phyloP scores from a whole-genome alignment of 192 early-diverging fungal species.

The Coemansia sp. region DNA sequence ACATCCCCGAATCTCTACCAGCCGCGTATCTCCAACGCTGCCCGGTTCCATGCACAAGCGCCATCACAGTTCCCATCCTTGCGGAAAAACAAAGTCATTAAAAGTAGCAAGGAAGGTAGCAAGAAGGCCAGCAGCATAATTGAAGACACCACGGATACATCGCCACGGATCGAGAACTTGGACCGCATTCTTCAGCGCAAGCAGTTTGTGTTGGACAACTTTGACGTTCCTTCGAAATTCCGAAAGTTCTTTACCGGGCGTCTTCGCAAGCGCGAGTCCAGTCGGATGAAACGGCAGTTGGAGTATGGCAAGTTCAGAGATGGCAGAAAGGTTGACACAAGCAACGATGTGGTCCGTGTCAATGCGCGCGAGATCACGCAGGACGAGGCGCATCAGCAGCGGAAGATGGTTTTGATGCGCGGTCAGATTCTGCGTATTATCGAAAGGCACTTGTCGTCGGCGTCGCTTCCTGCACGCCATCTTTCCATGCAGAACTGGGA shows the following conservation, averaged over 20 bases:
- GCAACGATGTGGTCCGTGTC: slow-evolving; percentile 15
- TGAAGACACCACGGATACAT: slow-evolving; percentile 4
- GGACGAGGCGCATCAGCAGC: slow-evolving; percentile 29
- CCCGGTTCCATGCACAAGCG: slow-evolving; percentile 8
- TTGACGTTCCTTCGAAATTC: slow-evolving; percentile 47
- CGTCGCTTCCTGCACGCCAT: slow-evolving; percentile 35
- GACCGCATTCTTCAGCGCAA: slow-evolving; percentile 37
- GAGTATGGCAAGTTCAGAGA: neutral
- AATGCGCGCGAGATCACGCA: slow-evolving; percentile 22
- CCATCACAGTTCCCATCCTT: neutral
- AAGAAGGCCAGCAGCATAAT: neutral
- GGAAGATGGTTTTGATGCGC: slow-evolving; percentile 29
- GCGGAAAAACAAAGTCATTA: neutral
- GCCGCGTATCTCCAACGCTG: neutral
- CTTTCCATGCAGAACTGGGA: slow-evolving; percentile 54
- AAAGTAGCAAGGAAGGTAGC: neutral
- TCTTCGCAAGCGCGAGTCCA: slow-evolving; percentile 48
- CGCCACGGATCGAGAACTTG: slow-evolving; percentile 12
- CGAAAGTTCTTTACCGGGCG: slow-evolving; percentile 50
- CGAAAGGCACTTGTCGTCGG: slow-evolving; percentile 35
- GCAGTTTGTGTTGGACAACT: slow-evolving; percentile 45
- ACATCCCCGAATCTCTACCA: neutral
- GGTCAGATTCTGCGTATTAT: slow-evolving; percentile 45
- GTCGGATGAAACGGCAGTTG: slow-evolving; percentile 29
- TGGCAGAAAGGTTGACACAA: neutral